Evolutionary conservation across 1,139 yeast species (phyloP).

Genomic region (Petasospora rhodanensis): DNA sequence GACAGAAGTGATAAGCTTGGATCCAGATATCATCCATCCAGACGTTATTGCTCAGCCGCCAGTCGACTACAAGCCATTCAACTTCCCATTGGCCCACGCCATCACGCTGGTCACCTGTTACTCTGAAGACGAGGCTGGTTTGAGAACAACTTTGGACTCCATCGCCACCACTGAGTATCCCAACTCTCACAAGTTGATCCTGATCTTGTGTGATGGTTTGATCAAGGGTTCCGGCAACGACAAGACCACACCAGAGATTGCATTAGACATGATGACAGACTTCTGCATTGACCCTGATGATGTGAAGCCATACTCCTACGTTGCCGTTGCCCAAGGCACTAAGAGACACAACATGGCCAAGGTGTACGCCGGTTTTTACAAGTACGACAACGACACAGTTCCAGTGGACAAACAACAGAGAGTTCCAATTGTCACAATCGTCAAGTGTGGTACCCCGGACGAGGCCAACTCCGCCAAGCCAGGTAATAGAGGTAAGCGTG

Average conservation of each 20-base stretch:
- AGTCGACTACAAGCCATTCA: constrained; percentile 79
- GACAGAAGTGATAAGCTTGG: constrained; percentile 43
- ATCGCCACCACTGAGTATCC: constrained; percentile 91
- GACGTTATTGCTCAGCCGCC: constrained; percentile 86
- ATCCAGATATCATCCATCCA: constrained; percentile 68
- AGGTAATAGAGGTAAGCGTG: constrained; percentile 98
- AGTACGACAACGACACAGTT: constrained; percentile 68
- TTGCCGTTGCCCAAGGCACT: constrained; percentile 89
- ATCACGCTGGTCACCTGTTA: constrained; percentile 87
- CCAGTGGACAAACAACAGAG: constrained; percentile 82
- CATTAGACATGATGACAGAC: constrained; percentile 82
- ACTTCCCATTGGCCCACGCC: constrained; percentile 81
- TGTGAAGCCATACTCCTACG: constrained; percentile 78
- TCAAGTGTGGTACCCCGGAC: constrained; percentile 89
- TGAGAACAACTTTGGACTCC: constrained; percentile 86
- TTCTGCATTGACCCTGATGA: constrained; percentile 66
- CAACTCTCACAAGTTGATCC: constrained; percentile 81
- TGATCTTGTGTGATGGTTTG: constrained; percentile 88
- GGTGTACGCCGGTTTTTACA: constrained; percentile 85
- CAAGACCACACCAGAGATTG: constrained; percentile 82
- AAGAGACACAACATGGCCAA: constrained; percentile 98
- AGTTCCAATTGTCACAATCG: constrained; percentile 77
- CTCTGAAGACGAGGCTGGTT: constrained; percentile 84
- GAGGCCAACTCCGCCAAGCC: constrained; percentile 82
- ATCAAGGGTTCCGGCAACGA: constrained; percentile 93